A percentile compares a stretch with the other conserved stretches of the same genome.
phyloP scores from a whole-genome alignment of 2,329 filamentous ascomycete genomes.

The Botrytis sinoallii region DNA sequence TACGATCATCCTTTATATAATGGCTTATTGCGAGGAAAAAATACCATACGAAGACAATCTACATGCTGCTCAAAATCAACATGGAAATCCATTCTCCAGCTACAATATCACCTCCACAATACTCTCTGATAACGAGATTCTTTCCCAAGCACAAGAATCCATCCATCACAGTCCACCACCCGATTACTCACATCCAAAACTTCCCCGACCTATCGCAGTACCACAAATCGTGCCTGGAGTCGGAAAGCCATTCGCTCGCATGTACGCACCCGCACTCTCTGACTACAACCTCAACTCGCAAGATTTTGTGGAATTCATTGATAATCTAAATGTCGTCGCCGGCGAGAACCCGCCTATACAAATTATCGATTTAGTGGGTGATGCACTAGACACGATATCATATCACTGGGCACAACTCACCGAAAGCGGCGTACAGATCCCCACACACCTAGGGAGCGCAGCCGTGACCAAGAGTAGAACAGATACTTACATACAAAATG shows the following conservation, averaged over 20 bases:
- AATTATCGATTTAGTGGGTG: constrained; percentile 30
- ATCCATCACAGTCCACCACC: neutral
- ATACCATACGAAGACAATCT: neutral
- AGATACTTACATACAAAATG: constrained; percentile 33
- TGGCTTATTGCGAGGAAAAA: neutral
- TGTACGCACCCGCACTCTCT: neutral
- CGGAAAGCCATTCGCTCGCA: neutral
- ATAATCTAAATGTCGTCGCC: constrained; percentile 40
- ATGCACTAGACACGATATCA: constrained; percentile 35
- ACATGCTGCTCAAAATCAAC: neutral
- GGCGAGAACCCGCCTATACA: constrained; percentile 36
- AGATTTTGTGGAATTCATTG: constrained; percentile 35
- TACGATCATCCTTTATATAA: neutral
- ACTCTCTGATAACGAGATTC: neutral
- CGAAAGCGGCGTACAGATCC: constrained; percentile 27
- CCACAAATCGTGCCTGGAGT: neutral
- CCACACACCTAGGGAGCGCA: constrained; percentile 27
- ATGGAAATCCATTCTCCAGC: neutral
- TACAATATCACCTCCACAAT: neutral
- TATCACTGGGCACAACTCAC: constrained; percentile 31
- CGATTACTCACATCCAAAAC: neutral
- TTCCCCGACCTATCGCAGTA: neutral
- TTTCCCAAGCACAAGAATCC: neutral
- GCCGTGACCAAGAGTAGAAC: constrained; percentile 34
- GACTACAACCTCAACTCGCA: neutral